phyloP scores from a whole-genome alignment of 1,139 yeast species.

The Schwanniomyces etchellsii region DNA sequence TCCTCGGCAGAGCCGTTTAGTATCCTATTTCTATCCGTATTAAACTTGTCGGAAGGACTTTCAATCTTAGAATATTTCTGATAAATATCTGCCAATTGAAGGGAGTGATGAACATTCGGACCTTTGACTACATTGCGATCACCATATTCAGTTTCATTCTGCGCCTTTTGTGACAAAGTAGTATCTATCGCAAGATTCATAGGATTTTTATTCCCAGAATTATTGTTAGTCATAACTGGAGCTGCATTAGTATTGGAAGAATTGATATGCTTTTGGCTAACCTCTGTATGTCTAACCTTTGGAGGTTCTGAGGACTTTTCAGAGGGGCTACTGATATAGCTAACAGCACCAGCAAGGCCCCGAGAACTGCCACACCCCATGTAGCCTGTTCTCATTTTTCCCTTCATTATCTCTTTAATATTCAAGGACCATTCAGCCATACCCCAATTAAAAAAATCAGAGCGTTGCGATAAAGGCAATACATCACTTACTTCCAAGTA shows the following conservation, averaged over 20 bases:
- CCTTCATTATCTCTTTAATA: slow-evolving; percentile 57
- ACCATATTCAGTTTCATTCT: not conserved
- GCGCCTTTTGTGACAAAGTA: not conserved
- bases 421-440: slow-evolving; percentile 62
- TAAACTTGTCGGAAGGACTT: slow-evolving; percentile 39
- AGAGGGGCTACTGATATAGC: not conserved
- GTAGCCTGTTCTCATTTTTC: slow-evolving; percentile 68
- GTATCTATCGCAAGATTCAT: slow-evolving; percentile 9
- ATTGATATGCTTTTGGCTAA: no score
- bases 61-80: slow-evolving; percentile 39
- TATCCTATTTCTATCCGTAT: slow-evolving; percentile 21
- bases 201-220: slow-evolving; percentile 6
- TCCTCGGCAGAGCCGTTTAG: slow-evolving; percentile 34
- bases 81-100: slow-evolving; percentile 41
- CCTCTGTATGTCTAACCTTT: not conserved
- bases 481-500: slow-evolving; percentile 49
- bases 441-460: slow-evolving; percentile 50
- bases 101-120: slow-evolving; percentile 27
- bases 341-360: slow-evolving; percentile 55
- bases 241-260: not conserved
- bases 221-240: not conserved
- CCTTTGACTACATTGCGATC: not conserved
- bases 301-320: not conserved
- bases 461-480: slow-evolving; percentile 12
- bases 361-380: slow-evolving; percentile 75